Base-by-base conservation (phyloP, 2,329 filamentous ascomycete genomes). In the Pestalotiopsis sp. region DNA sequence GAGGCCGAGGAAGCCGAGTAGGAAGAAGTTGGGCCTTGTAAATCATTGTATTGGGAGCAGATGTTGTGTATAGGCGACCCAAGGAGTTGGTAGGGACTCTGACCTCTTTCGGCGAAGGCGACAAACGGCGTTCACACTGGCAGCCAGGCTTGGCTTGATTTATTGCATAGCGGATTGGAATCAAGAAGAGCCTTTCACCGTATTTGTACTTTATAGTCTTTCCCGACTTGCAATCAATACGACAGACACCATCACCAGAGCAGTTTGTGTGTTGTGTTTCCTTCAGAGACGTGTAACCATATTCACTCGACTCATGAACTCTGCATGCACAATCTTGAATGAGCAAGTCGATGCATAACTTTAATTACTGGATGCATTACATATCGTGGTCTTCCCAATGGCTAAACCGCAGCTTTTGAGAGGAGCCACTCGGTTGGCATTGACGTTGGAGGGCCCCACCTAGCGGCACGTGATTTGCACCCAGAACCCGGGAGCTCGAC, bases 1-100 rank as follows among this genome's bases (percentile, higher is more conserved):
- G 80, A 80, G 25, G 80, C 80, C 17, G 80, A 80, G 17, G 45
- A 52, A n/a, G 6, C 17, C 7, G 45, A 52, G 45, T 52, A 66
- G 75, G 80, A 66, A 76, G 71, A 60, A 78, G 77, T 4, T 79
- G 36, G 74, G 72, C 25, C 66, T 70, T 4, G 70, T 68, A 45
- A 73, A 76, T 25, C 73, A 77, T 60, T 41, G 57, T 68, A 36
- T 58, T 64, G 27, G 62, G 66, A 38, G 66, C 68, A 25, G 70
- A 66, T 49, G 23, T 63, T 65, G 27, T 40, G 59, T 62, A 36
- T 62, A 13, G 27, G 27, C 9, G 4, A 20, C 45, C n/a, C 31
- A 40, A 62, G 59, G 59, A 62, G 59, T 40, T 62, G 25, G 13
- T 40, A 36, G 25, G 59, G 23, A 23, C 23, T 62, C 20, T 59